Percentiles rank a stretch among this genome's conserved stretches.
Evolutionary conservation across 306 rosid species (phyloP).

Genomic region (Rosa chinensis): DNA sequence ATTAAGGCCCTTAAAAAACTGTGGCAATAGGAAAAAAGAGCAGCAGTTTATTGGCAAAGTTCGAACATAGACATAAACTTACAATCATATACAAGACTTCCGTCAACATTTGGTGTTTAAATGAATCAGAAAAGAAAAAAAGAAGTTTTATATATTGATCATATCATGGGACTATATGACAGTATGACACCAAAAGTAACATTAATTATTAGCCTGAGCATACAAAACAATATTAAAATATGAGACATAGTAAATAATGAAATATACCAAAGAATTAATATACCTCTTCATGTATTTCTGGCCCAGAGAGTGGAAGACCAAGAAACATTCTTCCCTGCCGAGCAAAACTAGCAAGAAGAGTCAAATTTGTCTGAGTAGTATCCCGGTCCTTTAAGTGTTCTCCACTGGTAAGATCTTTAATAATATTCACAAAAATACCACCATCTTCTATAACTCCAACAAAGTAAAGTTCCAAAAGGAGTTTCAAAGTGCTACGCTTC

Average conservation of each 20-base stretch:
- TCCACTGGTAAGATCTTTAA: slow-evolving; percentile 81
- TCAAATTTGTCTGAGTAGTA: slow-evolving; percentile 87
- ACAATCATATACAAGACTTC: background rate
- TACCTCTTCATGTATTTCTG: slow-evolving; percentile 88
- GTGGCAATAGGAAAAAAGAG: slow-evolving; percentile 34
- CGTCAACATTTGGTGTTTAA: background rate
- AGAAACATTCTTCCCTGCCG: slow-evolving; percentile 94
- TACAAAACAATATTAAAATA: background rate
- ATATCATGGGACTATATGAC: background rate
- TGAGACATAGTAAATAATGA: background rate
- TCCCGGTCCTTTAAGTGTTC: slow-evolving; percentile 95
- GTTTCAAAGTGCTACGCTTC: slow-evolving; percentile 92
- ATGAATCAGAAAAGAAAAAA: too few species aligned
- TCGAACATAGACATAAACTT: background rate
- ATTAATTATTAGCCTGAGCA: background rate
- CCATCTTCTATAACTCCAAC: slow-evolving; percentile 93
- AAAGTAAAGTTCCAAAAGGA: slow-evolving; percentile 85
- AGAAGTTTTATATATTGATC: slow-evolving; percentile 1
- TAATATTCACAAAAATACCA: slow-evolving; percentile 69
- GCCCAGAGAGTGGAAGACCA: slow-evolving; percentile 74
- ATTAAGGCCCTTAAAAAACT: slow-evolving; percentile 90
- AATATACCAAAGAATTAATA: slow-evolving; percentile 6
- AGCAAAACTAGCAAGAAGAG: slow-evolving; percentile 98
- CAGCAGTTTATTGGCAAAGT: slow-evolving; percentile 21
- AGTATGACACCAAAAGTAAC: background rate